Evolutionary conservation across 257 asterid genomes (phyloP), one percentile per base, ranked within the genome.

Genomic region (Lantana camara): DNA sequence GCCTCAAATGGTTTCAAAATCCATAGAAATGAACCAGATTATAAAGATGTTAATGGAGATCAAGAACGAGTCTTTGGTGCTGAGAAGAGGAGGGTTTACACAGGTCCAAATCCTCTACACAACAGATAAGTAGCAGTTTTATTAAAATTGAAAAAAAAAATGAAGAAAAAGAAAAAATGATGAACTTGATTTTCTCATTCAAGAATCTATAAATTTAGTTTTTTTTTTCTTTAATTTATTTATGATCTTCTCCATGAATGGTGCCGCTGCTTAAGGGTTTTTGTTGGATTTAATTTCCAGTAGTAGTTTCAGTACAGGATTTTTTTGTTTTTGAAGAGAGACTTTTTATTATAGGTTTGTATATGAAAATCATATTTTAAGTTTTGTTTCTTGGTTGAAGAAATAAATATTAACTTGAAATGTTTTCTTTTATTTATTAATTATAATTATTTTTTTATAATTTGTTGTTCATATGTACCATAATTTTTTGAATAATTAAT

Each of bases 81-180:
- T 35, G 89, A 85, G 34, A 85, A 77, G 85, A 88, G 97, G 45
- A 84, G 84, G 80, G 97, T 91, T 34, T 82, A 83, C 70, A 82
- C 96, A 13, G 97, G 97, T 44, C 89, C 97, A 48, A 88, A 91
- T 79, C 97, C 97, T 79, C 87, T 91, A 40, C 97, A 88, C 86
- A 91, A 91, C 86, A 85, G 93, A 83, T 90, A 79, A 87, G 85
- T 74, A 66, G 53, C 45, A 9, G 47, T 57, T 49, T 8, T 29
- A 13, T 3, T n/a, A n/a, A n/a, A 34, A 55, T 22, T 24, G 24
- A 12, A 35, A 32, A 9, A 9, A 1, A n/a, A 58, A 52, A 34
- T 30, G 9, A 14, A 1, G 27, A 59, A 59, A 14, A 16, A 40
- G 61, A 67, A 60, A 70, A 7, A 4, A 41, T 40, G 20, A 50